These are phyloP conservation scores for Prunella vulgaris DNA, from an alignment of 257 asterid genomes.

Conservation along the genomic window DNA sequence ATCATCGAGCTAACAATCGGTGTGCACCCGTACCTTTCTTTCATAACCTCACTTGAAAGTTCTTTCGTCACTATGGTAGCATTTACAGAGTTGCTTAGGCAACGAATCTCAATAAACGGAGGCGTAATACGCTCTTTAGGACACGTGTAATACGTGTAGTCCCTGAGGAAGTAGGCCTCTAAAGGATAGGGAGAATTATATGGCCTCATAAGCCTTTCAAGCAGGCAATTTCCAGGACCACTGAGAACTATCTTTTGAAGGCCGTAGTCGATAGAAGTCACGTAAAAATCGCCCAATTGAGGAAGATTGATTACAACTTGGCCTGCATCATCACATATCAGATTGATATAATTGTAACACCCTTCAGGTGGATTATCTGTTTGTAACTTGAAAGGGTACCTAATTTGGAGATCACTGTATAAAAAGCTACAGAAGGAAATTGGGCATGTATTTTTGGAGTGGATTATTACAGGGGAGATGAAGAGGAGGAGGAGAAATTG, in stretches of 20 bases:
- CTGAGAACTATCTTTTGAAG: constrained; percentile 9
- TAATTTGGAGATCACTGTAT: not conserved
- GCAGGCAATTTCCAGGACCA: constrained; percentile 30
- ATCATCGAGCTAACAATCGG: constrained; percentile 15
- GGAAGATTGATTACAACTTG: constrained; percentile 25
- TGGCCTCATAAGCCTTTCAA: constrained; percentile 26
- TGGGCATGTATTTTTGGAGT: constrained; percentile 29
- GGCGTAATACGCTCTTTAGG: not conserved
- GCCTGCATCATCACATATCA: constrained; percentile 22
- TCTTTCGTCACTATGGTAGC: constrained; percentile 17
- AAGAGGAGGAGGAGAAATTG: constrained; percentile 18
- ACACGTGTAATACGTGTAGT: constrained; percentile 30
- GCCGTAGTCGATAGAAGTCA: constrained; percentile 19
- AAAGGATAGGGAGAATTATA: constrained; percentile 24
- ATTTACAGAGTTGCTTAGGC: constrained; percentile 32
- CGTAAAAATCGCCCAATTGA: constrained; percentile 27
- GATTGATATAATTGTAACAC: constrained; percentile 21
- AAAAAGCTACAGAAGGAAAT: constrained; percentile 18
- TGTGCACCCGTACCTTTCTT: constrained; percentile 21
- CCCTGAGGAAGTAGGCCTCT: constrained; percentile 7
- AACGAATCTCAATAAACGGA: constrained; percentile 2
- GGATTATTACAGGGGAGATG: constrained; percentile 18
- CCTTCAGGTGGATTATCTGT: constrained; percentile 13
- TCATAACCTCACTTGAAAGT: not conserved
- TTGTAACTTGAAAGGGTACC: constrained; percentile 40